Evolutionary conservation across 1,139 yeast species (phyloP).

Genomic region (Saccharomycopsis crataegensis): DNA sequence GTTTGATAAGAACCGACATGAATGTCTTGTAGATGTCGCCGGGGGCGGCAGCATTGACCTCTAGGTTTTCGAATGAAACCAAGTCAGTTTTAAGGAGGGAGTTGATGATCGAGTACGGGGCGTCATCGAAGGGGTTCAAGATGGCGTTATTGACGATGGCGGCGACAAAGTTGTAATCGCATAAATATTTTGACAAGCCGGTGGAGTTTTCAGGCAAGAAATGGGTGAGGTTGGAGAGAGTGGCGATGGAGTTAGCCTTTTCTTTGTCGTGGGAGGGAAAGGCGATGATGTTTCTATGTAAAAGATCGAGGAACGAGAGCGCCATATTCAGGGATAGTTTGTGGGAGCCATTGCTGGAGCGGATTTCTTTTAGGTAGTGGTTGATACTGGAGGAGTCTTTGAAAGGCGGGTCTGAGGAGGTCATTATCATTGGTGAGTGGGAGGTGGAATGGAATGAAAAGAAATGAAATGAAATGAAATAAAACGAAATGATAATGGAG

Average conservation of each 20-base stretch:
- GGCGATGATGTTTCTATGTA: neutral
- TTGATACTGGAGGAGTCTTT: slow-evolving; percentile 2
- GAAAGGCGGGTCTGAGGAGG: neutral
- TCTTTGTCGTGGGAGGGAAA: slow-evolving; percentile 1
- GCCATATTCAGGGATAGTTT: neutral
- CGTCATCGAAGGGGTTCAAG: slow-evolving; percentile 1
- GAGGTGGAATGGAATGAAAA: neutral
- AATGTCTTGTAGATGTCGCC: neutral
- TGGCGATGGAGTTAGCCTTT: slow-evolving; percentile 4
- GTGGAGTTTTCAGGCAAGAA: neutral
- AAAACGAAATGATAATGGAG: neutral
- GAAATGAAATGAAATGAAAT: too few species aligned
- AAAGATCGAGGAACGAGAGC: neutral
- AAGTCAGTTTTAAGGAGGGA: slow-evolving; percentile 1
- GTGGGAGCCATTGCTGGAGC: neutral
- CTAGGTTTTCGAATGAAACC: neutral
- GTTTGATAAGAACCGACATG: neutral
- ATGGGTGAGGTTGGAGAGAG: slow-evolving; percentile 10
- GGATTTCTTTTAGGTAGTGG: slow-evolving; percentile 1
- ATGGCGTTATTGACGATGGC: neutral
- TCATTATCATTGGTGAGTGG: neutral
- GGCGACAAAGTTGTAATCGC: neutral
- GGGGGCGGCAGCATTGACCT: neutral
- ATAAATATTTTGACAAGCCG: neutral
- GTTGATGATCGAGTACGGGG: slow-evolving; percentile 8